phyloP scores from a whole-genome alignment of 2,329 filamentous ascomycete species.

The Aspergillus ruber region DNA sequence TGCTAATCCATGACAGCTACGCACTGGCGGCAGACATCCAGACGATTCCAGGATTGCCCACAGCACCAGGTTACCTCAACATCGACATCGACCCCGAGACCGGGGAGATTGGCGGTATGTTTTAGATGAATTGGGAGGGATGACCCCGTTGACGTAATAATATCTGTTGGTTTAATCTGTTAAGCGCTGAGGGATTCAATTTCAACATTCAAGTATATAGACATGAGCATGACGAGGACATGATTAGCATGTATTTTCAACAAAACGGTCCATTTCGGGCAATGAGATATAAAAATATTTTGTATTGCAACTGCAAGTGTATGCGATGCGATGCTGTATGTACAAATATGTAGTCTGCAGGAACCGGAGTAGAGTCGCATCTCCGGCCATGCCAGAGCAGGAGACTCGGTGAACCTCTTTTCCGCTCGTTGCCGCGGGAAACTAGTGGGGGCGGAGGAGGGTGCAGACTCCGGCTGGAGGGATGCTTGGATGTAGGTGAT shows the following conservation, averaged over 20 bases:
- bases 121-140: constrained; percentile 49
- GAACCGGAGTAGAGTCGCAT: too few relatives aligned
- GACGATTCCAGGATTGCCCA: constrained; percentile 92
- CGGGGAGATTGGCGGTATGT: constrained; percentile 82
- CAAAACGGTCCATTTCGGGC: too few relatives aligned
- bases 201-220: constrained; percentile 16
- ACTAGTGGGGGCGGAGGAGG: not conserved
- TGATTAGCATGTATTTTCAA: too few relatives aligned
- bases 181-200: constrained; percentile 2
- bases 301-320: too few relatives aligned
- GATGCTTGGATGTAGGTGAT: too few relatives aligned
- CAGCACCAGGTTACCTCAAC: constrained; percentile 90
- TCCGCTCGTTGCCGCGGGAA: constrained; percentile 11
- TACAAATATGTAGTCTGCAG: too few relatives aligned
- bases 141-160: too few relatives aligned
- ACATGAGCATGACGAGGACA: constrained; percentile 10
- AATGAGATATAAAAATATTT: too few relatives aligned
- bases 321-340: too few relatives aligned
- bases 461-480: too few relatives aligned
- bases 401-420: constrained; percentile 6
- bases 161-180: not conserved
- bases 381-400: not conserved
- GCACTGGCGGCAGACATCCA: constrained; percentile 95
- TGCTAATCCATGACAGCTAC: constrained; percentile 50
- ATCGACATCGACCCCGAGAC: constrained; percentile 77